phyloP scores from a whole-genome alignment of 179 eudicot species.

The Sideroxylon spinosum region DNA sequence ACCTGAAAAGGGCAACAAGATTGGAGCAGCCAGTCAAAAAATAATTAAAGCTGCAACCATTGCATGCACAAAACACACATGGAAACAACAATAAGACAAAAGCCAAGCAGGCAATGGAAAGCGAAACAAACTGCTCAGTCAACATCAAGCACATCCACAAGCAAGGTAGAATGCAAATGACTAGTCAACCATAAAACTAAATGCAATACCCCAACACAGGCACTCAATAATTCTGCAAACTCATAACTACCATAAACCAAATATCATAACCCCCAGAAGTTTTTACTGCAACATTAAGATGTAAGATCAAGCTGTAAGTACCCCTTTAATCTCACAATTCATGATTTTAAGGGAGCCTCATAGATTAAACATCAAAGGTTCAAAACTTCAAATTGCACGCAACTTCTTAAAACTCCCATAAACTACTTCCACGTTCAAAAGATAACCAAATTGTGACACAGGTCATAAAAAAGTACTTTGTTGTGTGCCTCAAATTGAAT shows the following conservation, averaged over 20 bases:
- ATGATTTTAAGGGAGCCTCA: no score
- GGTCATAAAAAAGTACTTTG: no score
- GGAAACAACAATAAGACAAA: background rate
- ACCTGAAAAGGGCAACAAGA: slow-evolving; percentile 24
- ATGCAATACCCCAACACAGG: background rate
- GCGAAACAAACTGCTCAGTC: background rate
- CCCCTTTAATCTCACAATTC: no score
- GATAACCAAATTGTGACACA: no score
- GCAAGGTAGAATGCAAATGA: background rate
- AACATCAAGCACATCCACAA: background rate
- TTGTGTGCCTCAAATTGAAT: no score
- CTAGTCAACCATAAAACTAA: background rate
- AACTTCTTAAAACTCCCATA: no score
- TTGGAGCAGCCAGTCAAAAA: slow-evolving; percentile 12
- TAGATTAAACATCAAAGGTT: no score
- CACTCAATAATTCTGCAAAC: background rate
- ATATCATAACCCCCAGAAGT: background rate
- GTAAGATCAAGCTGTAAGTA: no score
- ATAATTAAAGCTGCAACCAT: background rate
- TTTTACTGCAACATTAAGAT: no score
- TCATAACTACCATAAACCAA: background rate
- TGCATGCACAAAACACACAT: background rate
- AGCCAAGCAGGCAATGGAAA: background rate
- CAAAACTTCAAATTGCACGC: no score
- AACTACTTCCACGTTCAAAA: no score